Evolutionary conservation across 768 basidiomycete species (phyloP).

Genomic region (Calocera viscosa): DNA sequence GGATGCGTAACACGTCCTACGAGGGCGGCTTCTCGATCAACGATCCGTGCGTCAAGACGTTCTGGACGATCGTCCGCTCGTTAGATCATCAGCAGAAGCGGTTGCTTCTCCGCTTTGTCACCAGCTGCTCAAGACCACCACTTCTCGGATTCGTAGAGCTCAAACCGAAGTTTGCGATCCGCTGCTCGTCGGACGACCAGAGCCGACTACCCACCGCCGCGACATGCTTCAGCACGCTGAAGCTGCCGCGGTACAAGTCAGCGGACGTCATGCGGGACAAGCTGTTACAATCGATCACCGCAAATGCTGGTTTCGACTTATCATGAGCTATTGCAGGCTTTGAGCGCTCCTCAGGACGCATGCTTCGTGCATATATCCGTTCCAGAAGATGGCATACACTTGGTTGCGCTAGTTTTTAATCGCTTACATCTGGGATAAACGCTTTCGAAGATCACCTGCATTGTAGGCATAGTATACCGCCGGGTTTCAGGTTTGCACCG

Average conservation of each 20-base stretch:
- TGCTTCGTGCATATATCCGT: too few species aligned
- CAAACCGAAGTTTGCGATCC: constrained; percentile 75
- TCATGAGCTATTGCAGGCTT: too few species aligned
- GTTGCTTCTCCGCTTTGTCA: constrained; percentile 76
- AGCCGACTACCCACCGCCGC: constrained; percentile 60
- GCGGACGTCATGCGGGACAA: constrained; percentile 57
- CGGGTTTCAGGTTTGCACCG: too few species aligned
- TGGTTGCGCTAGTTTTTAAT: too few species aligned
- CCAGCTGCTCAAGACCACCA: constrained; percentile 82
- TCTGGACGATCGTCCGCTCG: constrained; percentile 76
- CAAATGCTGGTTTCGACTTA: constrained; percentile 85
- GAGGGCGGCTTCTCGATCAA: constrained; percentile 64
- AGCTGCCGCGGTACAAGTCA: constrained; percentile 62
- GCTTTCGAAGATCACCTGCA: too few species aligned
- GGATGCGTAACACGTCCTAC: constrained; percentile 63
- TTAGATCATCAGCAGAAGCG: constrained; percentile 73
- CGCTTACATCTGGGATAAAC: too few species aligned
- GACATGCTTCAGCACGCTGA: constrained; percentile 85
- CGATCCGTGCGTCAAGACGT: constrained; percentile 56
- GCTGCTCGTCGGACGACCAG: constrained; percentile 64
- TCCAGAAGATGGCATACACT: too few species aligned
- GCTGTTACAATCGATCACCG: constrained; percentile 71
- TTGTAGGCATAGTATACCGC: too few species aligned
- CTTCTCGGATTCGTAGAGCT: constrained; percentile 80
- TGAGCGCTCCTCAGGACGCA: too few species aligned